phyloP scores from a whole-genome alignment of 2,329 filamentous ascomycete genomes.

The Fusarium tanahbumbuense region DNA sequence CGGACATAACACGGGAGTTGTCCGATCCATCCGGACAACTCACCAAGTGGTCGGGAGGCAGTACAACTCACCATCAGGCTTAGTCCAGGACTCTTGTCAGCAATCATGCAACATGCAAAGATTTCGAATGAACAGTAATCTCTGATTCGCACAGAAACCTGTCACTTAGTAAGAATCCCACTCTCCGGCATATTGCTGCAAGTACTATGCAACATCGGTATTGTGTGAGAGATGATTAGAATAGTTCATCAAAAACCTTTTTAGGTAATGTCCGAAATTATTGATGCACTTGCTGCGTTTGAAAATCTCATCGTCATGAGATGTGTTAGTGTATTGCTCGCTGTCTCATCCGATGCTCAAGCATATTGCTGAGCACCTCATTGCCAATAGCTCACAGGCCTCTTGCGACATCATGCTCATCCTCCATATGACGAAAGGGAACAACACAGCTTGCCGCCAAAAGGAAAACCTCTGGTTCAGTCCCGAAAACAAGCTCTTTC shows the following conservation, averaged over 20 bases:
- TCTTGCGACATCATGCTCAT: background rate
- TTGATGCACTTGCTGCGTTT: background rate
- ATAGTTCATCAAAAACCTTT: background rate
- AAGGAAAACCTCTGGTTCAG: rapidly evolving
- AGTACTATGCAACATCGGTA: background rate
- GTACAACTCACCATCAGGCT: background rate
- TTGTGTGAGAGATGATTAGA: background rate
- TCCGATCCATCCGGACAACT: background rate
- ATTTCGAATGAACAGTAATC: too few relatives aligned
- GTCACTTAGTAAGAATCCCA: background rate
- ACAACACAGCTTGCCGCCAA: background rate
- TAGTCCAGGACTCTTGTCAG: background rate
- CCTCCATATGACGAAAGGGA: background rate
- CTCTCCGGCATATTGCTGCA: background rate
- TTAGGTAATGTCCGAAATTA: background rate
- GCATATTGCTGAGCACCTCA: background rate
- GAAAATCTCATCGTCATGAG: background rate
- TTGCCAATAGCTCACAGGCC: background rate
- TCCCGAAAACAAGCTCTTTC: rapidly evolving
- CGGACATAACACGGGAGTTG: background rate
- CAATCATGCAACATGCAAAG: background rate
- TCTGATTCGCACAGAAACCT: background rate
- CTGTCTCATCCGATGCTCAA: background rate
- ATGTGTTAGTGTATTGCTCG: background rate
- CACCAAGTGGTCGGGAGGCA: background rate